A percentile compares a stretch with the other conserved stretches of the same genome.
phyloP scores from a whole-genome alignment of 2,329 filamentous ascomycete genomes.

The Cercospora sesami region DNA sequence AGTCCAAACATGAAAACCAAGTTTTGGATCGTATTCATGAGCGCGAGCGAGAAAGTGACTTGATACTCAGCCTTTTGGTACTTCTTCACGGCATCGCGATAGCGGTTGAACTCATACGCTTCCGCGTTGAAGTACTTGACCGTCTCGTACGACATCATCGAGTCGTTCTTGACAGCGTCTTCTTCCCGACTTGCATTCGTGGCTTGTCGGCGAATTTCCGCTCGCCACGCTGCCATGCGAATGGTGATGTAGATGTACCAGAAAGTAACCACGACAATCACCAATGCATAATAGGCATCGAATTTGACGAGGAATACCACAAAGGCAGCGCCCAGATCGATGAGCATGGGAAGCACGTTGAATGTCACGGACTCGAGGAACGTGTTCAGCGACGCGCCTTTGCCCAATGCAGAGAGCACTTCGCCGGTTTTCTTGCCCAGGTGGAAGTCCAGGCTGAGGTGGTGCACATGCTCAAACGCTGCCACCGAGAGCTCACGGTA shows the following conservation, averaged over 20 bases:
- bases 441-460: conserved; percentile 92
- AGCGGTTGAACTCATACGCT: conserved; percentile 58
- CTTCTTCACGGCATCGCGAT: conserved; percentile 56
- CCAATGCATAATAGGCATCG: conserved; percentile 85
- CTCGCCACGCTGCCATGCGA: conserved; percentile 89
- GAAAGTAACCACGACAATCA: conserved; percentile 87
- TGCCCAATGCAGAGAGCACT: conserved; percentile 91
- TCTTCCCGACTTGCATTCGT: conserved; percentile 93
- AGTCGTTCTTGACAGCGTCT: conserved; percentile 98
- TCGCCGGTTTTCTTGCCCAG: conserved; percentile 95
- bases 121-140: conserved; percentile 67
- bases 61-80: conserved; percentile 60
- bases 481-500: conserved; percentile 92
- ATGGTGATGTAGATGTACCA: conserved; percentile 97
- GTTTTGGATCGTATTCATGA: conserved; percentile 63
- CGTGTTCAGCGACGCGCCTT: conserved; percentile 92
- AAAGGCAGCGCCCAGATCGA: conserved; percentile 84
- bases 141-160: conserved; percentile 94
- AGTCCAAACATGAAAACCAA: conserved; percentile 64
- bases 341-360: conserved; percentile 89
- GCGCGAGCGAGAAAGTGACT: conserved; percentile 57
- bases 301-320: conserved; percentile 75
- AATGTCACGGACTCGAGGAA: conserved; percentile 97
- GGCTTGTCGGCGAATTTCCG: conserved; percentile 88
- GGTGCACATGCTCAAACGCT: conserved; percentile 95